These are phyloP conservation scores for Apodospora peruviana DNA, from an alignment of 495 filamentous ascomycete genomes.

Conservation along the genomic window DNA sequence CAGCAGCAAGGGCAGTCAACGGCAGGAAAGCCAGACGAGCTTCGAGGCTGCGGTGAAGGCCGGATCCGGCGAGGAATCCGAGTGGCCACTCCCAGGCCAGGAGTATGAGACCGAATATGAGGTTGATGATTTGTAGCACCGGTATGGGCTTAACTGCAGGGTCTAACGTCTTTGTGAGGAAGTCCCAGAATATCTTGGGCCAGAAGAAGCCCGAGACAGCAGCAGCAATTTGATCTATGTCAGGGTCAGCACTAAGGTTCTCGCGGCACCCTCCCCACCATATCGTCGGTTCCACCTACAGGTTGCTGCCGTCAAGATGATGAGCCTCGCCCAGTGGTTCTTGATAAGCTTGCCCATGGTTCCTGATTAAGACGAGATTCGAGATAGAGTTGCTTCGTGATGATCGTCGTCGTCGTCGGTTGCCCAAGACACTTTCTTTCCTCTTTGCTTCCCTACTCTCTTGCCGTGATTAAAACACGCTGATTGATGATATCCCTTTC, in stretches of 20 bases:
- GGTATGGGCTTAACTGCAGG: constrained; percentile 79
- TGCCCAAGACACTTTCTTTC: neutral
- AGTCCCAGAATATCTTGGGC: constrained; percentile 99
- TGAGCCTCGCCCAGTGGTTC: constrained; percentile 95
- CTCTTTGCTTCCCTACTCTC: constrained; percentile 12
- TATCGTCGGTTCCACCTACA: constrained; percentile 53
- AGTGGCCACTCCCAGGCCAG: constrained; percentile 93
- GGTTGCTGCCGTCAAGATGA: constrained; percentile 75
- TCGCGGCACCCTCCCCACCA: neutral
- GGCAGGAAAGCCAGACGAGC: constrained; percentile 79
- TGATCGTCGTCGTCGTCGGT: constrained; percentile 1
- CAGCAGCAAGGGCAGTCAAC: constrained; percentile 64
- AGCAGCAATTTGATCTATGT: constrained; percentile 73
- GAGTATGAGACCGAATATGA: constrained; percentile 78
- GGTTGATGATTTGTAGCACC: constrained; percentile 87
- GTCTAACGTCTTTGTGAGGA: constrained; percentile 86
- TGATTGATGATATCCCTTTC: constrained; percentile 1
- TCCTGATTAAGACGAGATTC: constrained; percentile 8
- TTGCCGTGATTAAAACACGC: constrained; percentile 22
- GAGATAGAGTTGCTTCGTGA: neutral
- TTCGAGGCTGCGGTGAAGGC: constrained; percentile 82
- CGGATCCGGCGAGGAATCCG: constrained; percentile 55
- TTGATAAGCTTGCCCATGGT: constrained; percentile 96
- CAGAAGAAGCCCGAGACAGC: constrained; percentile 88
- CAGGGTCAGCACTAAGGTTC: constrained; percentile 7